phyloP scores from a whole-genome alignment of 2,329 filamentous ascomycete species.

The Capronia epimyces region DNA sequence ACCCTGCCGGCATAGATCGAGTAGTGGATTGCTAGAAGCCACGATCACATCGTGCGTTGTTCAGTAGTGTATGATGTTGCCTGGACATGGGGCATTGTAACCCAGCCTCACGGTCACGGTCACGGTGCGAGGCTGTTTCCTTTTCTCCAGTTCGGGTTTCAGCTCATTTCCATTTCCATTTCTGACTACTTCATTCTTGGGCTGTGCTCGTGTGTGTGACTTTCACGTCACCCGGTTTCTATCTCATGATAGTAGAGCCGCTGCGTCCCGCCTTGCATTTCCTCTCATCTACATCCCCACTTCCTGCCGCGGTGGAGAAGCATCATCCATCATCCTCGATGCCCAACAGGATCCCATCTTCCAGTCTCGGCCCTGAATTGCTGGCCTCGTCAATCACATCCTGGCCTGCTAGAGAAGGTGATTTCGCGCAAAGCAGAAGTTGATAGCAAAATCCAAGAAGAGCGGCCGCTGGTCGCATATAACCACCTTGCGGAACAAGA shows the following conservation, averaged over 20 bases:
- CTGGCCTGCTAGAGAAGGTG: not conserved
- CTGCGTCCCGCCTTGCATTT: not conserved
- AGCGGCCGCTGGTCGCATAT: not conserved
- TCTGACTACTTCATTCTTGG: not conserved
- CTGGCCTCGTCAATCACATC: not conserved
- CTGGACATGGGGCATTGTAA: no score
- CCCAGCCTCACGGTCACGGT: not conserved
- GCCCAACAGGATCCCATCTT: slow-evolving; percentile 2
- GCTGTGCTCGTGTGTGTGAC: not conserved
- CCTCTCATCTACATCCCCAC: not conserved
- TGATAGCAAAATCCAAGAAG: slow-evolving; percentile 19
- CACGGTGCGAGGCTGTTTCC: no score
- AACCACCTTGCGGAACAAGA: not conserved
- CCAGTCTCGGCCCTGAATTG: not conserved
- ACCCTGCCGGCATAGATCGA: not conserved
- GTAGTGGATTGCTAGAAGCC: no score
- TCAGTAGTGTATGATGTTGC: no score
- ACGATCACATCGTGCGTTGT: no score
- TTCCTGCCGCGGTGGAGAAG: not conserved
- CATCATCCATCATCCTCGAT: not conserved
- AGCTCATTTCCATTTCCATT: not conserved
- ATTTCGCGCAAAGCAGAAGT: slow-evolving; percentile 7
- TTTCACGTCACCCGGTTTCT: not conserved
- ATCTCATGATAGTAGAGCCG: not conserved
- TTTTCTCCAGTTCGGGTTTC: not conserved